These are phyloP conservation scores for Coelastrella sp. DNA, from an alignment of 139 green algal species.

Conservation along the genomic window DNA sequence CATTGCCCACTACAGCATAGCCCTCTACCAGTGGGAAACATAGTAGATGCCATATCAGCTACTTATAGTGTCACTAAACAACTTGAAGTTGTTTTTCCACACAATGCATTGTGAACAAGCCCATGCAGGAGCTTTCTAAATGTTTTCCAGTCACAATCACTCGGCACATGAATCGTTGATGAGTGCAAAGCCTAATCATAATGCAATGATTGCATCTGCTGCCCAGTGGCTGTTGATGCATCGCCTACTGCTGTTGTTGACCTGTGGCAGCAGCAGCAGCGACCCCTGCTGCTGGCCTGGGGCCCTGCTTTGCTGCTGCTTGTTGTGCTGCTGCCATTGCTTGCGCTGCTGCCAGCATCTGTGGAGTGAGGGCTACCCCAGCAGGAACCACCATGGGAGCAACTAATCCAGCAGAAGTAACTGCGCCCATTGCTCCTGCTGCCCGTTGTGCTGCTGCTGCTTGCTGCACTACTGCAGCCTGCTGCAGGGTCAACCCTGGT, in stretches of 20 bases:
- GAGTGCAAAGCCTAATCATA: background rate
- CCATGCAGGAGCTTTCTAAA: background rate
- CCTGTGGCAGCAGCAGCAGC: background rate
- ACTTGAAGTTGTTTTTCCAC: background rate
- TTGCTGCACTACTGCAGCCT: background rate
- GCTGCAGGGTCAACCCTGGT: constrained; percentile 23
- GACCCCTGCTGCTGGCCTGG: background rate
- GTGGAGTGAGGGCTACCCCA: constrained; percentile 3
- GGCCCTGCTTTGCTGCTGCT: constrained; percentile 28
- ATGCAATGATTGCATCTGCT: background rate
- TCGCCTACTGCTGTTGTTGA: background rate
- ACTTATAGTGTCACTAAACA: background rate
- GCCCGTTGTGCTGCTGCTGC: background rate
- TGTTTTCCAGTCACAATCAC: background rate
- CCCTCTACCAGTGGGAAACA: background rate
- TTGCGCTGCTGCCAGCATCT: constrained; percentile 35
- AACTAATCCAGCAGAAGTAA: background rate
- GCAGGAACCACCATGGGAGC: background rate
- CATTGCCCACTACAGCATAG: background rate
- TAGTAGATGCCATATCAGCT: background rate
- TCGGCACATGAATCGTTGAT: background rate
- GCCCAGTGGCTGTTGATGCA: background rate
- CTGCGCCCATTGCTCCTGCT: background rate
- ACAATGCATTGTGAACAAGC: no score
- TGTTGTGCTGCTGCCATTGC: constrained; percentile 28